These are phyloP conservation scores for Paraleonurus japonicus DNA, from an alignment of 257 asterid genomes.

Conservation along the genomic window DNA sequence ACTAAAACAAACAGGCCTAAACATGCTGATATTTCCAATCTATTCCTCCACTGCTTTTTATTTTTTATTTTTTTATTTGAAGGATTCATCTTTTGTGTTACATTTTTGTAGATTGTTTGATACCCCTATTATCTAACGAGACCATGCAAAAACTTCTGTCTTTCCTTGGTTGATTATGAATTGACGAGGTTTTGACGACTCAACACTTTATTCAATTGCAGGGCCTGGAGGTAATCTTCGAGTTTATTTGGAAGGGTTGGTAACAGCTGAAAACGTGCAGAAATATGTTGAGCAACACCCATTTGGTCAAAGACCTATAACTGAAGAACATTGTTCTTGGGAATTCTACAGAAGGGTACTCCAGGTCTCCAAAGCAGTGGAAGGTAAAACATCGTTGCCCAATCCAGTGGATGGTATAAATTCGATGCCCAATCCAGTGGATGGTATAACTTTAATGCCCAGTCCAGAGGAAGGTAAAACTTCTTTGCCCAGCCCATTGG, in stretches of 20 bases:
- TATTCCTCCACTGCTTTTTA: neutral
- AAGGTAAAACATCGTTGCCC: neutral
- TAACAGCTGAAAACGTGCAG: constrained; percentile 48
- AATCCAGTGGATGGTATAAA: neutral
- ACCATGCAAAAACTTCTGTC: neutral
- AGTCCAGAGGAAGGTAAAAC: neutral
- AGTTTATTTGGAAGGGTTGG: constrained; percentile 63
- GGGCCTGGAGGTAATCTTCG: constrained; percentile 83
- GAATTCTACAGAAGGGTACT: constrained; percentile 56
- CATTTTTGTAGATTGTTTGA: constrained; percentile 9
- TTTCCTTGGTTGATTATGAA: constrained; percentile 11
- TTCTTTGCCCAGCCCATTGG: neutral
- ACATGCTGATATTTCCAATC: neutral
- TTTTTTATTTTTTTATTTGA: neutral
- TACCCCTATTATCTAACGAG: neutral
- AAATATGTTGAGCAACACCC: constrained; percentile 68
- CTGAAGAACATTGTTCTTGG: constrained; percentile 48
- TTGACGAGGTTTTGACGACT: neutral
- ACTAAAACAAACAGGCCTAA: neutral
- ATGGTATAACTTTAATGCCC: neutral
- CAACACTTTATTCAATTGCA: constrained; percentile 21
- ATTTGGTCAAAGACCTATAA: constrained; percentile 70
- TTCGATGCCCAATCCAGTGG: neutral
- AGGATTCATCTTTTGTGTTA: neutral
- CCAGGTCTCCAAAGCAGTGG: neutral